phyloP scores from a whole-genome alignment of 108 stramenopile species.

The Schizochytrium sp. region DNA sequence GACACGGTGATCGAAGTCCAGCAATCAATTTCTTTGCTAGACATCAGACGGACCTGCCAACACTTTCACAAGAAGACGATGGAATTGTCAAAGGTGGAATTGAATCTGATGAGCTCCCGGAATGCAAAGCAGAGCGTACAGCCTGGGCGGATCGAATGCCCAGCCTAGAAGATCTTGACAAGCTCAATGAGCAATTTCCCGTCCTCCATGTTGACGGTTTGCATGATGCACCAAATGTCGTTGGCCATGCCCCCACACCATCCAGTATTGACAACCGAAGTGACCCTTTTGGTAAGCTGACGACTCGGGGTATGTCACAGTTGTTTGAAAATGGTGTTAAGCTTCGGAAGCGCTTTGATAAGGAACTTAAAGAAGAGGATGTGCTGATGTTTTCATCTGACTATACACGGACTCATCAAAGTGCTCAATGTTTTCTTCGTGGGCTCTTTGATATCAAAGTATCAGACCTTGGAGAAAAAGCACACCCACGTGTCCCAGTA shows the following conservation, averaged over 20 bases:
- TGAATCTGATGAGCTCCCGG: not conserved
- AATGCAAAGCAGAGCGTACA: not conserved
- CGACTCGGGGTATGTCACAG: slow-evolving; percentile 25
- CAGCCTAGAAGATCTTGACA: slow-evolving; percentile 25
- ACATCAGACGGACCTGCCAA: not conserved
- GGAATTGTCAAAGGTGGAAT: not conserved
- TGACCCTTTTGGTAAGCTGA: slow-evolving; percentile 18
- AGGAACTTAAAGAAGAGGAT: not conserved
- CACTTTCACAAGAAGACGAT: slow-evolving; percentile 36
- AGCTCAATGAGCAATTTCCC: slow-evolving; percentile 30
- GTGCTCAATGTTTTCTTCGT: slow-evolving; percentile 31
- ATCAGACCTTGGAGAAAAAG: not conserved
- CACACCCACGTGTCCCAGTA: not conserved
- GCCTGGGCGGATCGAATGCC: not conserved
- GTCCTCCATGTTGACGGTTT: slow-evolving; percentile 13
- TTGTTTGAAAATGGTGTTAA: not conserved
- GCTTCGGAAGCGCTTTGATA: not conserved
- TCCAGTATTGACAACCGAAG: slow-evolving; percentile 29
- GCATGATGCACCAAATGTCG: not conserved
- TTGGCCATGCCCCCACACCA: not conserved
- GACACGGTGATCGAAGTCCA: slow-evolving; percentile 53
- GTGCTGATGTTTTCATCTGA: slow-evolving; percentile 30
- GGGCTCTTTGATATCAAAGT: not conserved
- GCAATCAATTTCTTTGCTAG: slow-evolving; percentile 45
- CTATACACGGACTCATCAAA: slow-evolving; percentile 41